Percentiles rank a stretch among this genome's conserved stretches.
Evolutionary conservation across 257 asterid genomes (phyloP).

Genomic region (Fraxinus cuspidata): DNA sequence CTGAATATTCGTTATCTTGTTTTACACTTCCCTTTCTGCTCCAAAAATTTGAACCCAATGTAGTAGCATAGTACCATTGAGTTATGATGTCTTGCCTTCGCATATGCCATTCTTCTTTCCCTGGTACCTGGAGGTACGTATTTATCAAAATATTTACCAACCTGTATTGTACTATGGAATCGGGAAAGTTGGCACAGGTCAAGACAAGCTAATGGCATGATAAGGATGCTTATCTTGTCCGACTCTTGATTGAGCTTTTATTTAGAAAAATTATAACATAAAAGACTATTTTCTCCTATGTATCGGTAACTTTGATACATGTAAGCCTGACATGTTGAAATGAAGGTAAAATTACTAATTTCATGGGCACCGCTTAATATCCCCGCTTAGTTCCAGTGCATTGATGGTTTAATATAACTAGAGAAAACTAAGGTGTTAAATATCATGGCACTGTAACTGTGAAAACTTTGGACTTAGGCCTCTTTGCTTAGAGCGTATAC

Average conservation of each 20-base stretch:
- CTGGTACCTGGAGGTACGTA: neutral
- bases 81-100: neutral
- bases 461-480: neutral
- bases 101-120: neutral
- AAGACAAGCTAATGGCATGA: neutral
- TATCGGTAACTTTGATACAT: neutral
- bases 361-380: neutral
- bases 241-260: neutral
- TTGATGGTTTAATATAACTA: neutral
- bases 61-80: neutral
- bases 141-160: neutral
- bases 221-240: neutral
- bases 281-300: neutral
- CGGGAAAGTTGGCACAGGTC: neutral
- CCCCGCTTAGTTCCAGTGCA: neutral
- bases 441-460: neutral
- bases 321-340: neutral
- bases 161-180: neutral
- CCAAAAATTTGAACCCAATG: neutral
- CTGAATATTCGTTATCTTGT: neutral
- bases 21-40: neutral
- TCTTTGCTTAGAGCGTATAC: neutral
- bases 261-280: neutral
- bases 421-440: neutral
- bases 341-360: neutral